These are phyloP conservation scores for Macrolepiota fuliginosa DNA, from an alignment of 768 basidiomycete species.

Conservation along the genomic window DNA sequence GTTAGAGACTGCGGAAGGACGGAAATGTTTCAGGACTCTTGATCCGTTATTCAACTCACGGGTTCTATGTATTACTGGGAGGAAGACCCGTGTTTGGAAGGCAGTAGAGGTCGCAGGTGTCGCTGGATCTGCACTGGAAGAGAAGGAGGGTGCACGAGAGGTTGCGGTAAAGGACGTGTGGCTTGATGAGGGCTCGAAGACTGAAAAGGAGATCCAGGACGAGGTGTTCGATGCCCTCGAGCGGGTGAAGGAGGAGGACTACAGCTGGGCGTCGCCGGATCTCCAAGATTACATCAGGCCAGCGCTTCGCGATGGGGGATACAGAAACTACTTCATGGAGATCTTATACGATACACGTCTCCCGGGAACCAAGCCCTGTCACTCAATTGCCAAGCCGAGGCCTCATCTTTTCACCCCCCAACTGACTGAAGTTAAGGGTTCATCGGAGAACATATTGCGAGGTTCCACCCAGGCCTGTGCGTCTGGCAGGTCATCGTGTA, in stretches of 20 bases:
- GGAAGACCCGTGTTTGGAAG: slow-evolving; percentile 16
- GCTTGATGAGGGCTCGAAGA: slow-evolving; percentile 11
- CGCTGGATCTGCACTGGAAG: not conserved
- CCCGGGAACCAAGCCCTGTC: not conserved
- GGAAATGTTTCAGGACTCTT: not conserved
- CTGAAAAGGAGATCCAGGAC: slow-evolving; percentile 15
- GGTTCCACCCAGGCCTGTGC: no score
- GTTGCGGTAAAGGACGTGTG: slow-evolving; percentile 20
- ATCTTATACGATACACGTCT: not conserved
- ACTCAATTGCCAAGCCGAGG: not conserved
- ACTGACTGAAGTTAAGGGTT: not conserved
- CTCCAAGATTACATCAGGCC: not conserved
- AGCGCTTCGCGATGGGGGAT: not conserved
- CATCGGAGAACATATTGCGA: not conserved
- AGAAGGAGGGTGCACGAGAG: not conserved
- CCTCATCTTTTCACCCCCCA: not conserved
- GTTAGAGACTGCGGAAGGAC: not conserved
- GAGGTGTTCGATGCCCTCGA: slow-evolving; percentile 6
- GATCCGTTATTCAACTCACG: not conserved
- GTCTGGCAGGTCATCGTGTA: not conserved
- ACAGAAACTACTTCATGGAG: not conserved
- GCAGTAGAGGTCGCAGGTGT: slow-evolving; percentile 4
- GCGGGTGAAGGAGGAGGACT: not conserved
- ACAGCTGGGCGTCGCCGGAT: not conserved
- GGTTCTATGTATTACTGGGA: slow-evolving; percentile 7